Base-by-base conservation (phyloP, 345 rosid genomes). In the Pistacia integerrima region DNA sequence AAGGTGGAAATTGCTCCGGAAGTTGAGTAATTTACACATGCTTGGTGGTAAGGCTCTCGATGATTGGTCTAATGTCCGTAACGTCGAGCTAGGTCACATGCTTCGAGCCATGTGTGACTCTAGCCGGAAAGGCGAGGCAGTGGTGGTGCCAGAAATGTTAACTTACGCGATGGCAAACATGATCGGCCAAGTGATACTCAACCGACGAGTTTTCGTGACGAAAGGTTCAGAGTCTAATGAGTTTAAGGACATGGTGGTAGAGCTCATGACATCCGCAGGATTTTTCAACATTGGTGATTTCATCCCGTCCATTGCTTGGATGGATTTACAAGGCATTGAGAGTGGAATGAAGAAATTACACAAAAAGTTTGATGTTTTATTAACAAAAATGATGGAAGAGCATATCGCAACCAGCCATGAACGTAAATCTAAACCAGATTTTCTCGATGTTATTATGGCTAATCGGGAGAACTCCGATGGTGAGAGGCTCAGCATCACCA, bases 211-310 rank as follows among this genome's bases (percentile, higher is more conserved):
- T 62, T 90, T 87, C 57, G 89, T 14, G 10, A 81, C 88, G 0
- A 78, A 85, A n/a, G 91, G 90, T 5, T 25, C 77, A 0, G 85
- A 86, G 74, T 85, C 90, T 0, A 86, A 84, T 1, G 84, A 85
- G 85, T 86, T 91, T 57, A 89, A 86, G 62, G 87, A 87, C 72
- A 86, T 89, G 86, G 92, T 90, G 72, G 89, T 87, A 75, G 92
- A 91, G 74, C 84, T 86, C 16, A 86, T 91, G 90, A 87, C 91
- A 0, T 60, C 84, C 0, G 90, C 87, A 0, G 90, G 93, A 0
- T 54, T 30, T 35, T 87, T 89, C 79, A 91, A 89, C 8, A 75
- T 89, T 36, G 91, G 94, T 0, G 91, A 91, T 58, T 91, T 87
- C 30, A 78, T 91, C 9, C 91, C 93, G 8, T 78, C 85, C 11